Conservation (phyloP, 768 basidiomycete species). For the Coprinopsis cinerea region DNA sequence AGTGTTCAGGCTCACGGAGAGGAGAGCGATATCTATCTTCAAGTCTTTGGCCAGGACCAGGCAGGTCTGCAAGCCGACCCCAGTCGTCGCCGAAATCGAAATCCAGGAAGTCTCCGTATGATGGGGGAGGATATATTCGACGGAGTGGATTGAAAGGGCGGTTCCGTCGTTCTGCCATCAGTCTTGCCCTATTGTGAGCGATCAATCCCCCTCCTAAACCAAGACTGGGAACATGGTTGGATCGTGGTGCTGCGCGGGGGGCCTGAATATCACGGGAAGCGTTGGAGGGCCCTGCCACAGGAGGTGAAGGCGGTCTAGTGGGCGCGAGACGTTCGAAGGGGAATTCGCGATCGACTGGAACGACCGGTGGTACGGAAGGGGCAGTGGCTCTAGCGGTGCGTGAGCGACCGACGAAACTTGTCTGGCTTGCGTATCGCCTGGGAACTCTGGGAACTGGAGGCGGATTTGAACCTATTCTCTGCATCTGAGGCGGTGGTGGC, state of each 20-base stretch:
- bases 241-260: slow-evolving; percentile 30
- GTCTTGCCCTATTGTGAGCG: slow-evolving; percentile 28
- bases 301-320: slow-evolving; percentile 1
- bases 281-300: slow-evolving; percentile 22
- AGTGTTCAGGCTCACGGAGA: slow-evolving; percentile 32
- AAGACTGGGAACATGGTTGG: slow-evolving; percentile 55
- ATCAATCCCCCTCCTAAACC: slow-evolving; percentile 63
- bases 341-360: slow-evolving; percentile 37
- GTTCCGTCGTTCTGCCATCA: slow-evolving; percentile 14
- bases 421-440: slow-evolving; percentile 25
- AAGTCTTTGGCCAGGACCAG: neutral
- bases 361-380: slow-evolving; percentile 40
- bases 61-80: neutral
- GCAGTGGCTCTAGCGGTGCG: slow-evolving; percentile 22
- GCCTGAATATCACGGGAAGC: slow-evolving; percentile 11
- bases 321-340: slow-evolving; percentile 43
- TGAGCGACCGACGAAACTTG: slow-evolving; percentile 31
- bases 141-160: slow-evolving; percentile 8
- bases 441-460: slow-evolving; percentile 58
- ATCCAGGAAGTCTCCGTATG: neutral
- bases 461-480: slow-evolving; percentile 21
- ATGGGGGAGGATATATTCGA: slow-evolving; percentile 2
- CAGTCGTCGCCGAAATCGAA: neutral
- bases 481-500: slow-evolving; percentile 45
- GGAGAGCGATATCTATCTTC: neutral